Evolutionary conservation across 208 protist species (phyloP).

Genomic region (Trypanosoma lewisi): DNA sequence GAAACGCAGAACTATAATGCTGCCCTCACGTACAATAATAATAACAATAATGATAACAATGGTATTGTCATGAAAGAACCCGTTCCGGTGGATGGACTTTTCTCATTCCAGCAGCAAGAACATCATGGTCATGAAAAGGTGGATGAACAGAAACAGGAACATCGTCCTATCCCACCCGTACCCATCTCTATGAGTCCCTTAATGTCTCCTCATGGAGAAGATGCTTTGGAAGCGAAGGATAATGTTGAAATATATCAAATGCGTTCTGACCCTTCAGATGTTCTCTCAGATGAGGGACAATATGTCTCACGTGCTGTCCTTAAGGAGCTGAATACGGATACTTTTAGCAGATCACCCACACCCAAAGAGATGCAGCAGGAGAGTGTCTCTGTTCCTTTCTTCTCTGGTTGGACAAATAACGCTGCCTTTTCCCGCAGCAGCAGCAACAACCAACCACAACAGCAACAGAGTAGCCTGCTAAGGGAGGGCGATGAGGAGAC

Average conservation of each 20-base stretch:
- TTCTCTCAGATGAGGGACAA: constrained; percentile 5
- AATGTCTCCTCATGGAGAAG: not conserved
- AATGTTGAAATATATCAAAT: not conserved
- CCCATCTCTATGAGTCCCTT: constrained; percentile 11
- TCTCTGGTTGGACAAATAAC: not conserved
- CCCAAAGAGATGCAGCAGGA: not conserved
- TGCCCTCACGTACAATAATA: not conserved
- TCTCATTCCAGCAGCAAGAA: not conserved
- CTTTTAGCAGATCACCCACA: not conserved
- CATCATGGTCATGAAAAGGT: too few relatives aligned
- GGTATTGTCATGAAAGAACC: not conserved
- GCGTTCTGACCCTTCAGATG: not conserved
- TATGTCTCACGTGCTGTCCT: constrained; percentile 4
- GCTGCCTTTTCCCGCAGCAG: not conserved
- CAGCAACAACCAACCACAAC: too few relatives aligned
- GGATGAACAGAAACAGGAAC: not conserved
- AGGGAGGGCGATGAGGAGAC: constrained; percentile 11
- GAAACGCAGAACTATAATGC: not conserved
- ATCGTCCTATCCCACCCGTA: constrained; percentile 6
- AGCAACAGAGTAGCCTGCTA: not conserved
- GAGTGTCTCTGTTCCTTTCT: not conserved
- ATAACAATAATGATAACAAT: not conserved
- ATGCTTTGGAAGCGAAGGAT: not conserved
- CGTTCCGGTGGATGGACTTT: constrained; percentile 7
- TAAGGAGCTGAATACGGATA: constrained; percentile 3